Evolutionary conservation across 2,329 filamentous ascomycete species (phyloP).

Genomic region (Passalora sequoiae): DNA sequence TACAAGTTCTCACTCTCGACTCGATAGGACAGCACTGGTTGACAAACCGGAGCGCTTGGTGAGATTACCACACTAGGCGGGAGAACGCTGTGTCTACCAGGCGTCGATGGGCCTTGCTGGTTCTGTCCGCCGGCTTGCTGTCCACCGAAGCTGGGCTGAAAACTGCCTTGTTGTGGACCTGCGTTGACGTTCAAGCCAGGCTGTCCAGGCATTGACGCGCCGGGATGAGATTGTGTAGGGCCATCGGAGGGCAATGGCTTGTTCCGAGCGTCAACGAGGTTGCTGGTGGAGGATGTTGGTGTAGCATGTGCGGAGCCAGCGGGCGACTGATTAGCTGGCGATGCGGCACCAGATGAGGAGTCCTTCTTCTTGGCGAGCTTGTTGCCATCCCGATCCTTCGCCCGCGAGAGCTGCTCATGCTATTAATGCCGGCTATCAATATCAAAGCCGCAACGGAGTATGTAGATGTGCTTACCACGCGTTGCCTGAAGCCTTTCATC

Average conservation of each 20-base stretch:
- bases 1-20: conserved; percentile 4
- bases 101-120: conserved; percentile 25
- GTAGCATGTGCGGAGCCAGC: conserved; percentile 61
- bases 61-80: conserved; percentile 85
- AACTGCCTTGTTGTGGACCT: conserved; percentile 19
- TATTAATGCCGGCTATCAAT: conserved; percentile 37
- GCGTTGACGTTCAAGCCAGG: conserved; percentile 16
- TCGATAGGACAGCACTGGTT: conserved; percentile 8
- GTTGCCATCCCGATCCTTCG: conserved; percentile 45
- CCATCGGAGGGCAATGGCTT: conserved; percentile 61
- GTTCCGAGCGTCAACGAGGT: conserved; percentile 77
- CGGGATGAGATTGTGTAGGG: conserved; percentile 43
- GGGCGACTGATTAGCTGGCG: conserved; percentile 59
- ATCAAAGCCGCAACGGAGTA: conserved; percentile 5
- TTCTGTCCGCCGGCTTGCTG: conserved; percentile 16
- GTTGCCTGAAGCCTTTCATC: conserved; percentile 97
- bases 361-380: conserved; percentile 68
- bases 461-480: conserved; percentile 68
- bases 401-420: conserved; percentile 84
- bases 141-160: conserved; percentile 18
- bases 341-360: conserved; percentile 63
- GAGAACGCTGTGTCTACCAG: conserved; percentile 28
- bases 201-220: conserved; percentile 30
- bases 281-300: conserved; percentile 82
- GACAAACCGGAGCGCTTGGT: conserved; percentile 80